phyloP scores from a whole-genome alignment of 2,329 filamentous ascomycete genomes.

The Magnaporthiopsis incrustans region DNA sequence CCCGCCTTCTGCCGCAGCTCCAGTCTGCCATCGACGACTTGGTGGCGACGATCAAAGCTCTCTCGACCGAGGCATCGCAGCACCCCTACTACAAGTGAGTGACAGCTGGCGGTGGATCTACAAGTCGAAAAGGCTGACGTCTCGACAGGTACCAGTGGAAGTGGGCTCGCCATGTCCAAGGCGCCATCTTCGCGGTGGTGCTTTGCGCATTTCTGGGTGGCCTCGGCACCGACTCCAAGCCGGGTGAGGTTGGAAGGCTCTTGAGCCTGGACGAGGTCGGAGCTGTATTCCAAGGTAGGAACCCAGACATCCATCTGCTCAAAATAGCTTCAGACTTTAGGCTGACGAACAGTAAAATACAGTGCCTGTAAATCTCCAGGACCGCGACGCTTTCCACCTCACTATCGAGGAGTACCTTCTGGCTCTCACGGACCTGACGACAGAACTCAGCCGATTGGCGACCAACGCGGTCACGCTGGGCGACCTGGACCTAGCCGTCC shows the following conservation, averaged over 20 bases:
- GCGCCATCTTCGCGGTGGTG: slow-evolving; percentile 54
- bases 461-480: slow-evolving; percentile 92
- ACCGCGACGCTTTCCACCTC: slow-evolving; percentile 84
- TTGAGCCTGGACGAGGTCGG: slow-evolving; percentile 86
- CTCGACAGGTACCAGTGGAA: slow-evolving; percentile 62
- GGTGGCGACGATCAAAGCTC: slow-evolving; percentile 59
- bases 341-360: background rate
- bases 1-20: slow-evolving; percentile 56
- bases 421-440: slow-evolving; percentile 75
- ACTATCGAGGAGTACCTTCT: slow-evolving; percentile 97
- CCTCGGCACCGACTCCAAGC: slow-evolving; percentile 46
- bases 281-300: slow-evolving; percentile 59
- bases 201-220: slow-evolving; percentile 73
- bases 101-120: background rate
- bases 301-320: background rate
- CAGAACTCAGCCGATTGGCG: slow-evolving; percentile 83
- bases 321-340: background rate
- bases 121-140: background rate
- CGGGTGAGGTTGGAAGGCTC: slow-evolving; percentile 54
- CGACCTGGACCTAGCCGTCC: slow-evolving; percentile 76
- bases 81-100: slow-evolving; percentile 91
- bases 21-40: slow-evolving; percentile 66
- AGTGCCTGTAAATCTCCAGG: slow-evolving; percentile 90
- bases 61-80: slow-evolving; percentile 67
- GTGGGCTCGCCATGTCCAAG: slow-evolving; percentile 81